Percentiles rank a stretch among this genome's conserved stretches.
phyloP scores from a whole-genome alignment of 176 grass and related monocot genomes.

The Pharus latifolius region DNA sequence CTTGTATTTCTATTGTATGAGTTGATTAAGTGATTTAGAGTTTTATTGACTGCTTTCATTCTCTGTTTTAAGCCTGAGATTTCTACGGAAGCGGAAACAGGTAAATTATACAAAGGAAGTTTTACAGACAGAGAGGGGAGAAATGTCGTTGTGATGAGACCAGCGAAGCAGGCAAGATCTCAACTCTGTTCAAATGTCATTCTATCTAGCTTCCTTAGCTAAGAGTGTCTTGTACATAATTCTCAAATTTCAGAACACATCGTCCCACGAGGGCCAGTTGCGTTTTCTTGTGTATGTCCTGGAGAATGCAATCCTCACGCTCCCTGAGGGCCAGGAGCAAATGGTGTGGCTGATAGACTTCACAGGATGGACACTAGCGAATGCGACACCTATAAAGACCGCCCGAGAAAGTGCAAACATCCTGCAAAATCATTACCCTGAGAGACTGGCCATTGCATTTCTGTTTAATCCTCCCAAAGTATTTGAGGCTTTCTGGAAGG shows the following conservation, averaged over 20 bases:
- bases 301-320: conserved; percentile 67
- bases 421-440: conserved; percentile 84
- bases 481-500: conserved; percentile 86
- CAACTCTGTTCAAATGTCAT: not conserved
- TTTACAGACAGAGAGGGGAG: conserved; percentile 71
- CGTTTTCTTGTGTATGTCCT: conserved; percentile 55
- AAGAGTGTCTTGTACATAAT: not conserved
- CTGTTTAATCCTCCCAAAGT: conserved; percentile 76
- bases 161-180: conserved; percentile 52
- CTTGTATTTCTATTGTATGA: not conserved
- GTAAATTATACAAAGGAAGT: conserved; percentile 66
- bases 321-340: conserved; percentile 71
- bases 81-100: conserved; percentile 68
- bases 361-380: conserved; percentile 72
- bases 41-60: not conserved
- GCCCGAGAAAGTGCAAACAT: conserved; percentile 46
- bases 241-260: conserved; percentile 55
- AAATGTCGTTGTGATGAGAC: conserved; percentile 59
- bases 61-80: conserved; percentile 45
- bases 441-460: conserved; percentile 62
- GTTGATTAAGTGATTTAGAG: not conserved
- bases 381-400: conserved; percentile 58
- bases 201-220: not conserved
- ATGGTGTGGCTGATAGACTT: conserved; percentile 92
- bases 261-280: conserved; percentile 50